A percentile compares a stretch with the other conserved stretches of the same genome.
Evolutionary conservation across 805 yeast species (phyloP).

Genomic region (Sungouiella blattae): DNA sequence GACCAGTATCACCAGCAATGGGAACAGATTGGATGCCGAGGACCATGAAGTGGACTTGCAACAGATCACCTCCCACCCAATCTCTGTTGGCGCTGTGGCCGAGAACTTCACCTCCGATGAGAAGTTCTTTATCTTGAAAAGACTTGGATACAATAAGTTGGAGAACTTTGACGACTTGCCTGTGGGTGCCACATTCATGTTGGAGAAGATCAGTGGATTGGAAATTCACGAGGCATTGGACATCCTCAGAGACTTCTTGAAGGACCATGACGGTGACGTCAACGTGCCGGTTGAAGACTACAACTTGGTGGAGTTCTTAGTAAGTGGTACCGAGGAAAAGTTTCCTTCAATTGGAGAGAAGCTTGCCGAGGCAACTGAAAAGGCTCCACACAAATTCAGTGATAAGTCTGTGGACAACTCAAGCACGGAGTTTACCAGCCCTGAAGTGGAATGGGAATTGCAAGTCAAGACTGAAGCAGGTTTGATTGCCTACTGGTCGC

Average conservation of each 20-base stretch:
- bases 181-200: constrained; percentile 32
- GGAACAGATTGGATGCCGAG: constrained; percentile 2
- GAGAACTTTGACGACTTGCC: constrained; percentile 31
- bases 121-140: constrained; percentile 25
- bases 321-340: constrained; percentile 14
- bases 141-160: constrained; percentile 24
- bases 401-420: no score
- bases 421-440: no score
- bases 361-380: not conserved
- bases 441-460: constrained; percentile 22
- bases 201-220: constrained; percentile 35
- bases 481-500: constrained; percentile 36
- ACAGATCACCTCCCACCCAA: constrained; percentile 22
- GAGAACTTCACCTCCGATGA: constrained; percentile 22
- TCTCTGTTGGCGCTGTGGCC: constrained; percentile 27
- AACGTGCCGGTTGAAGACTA: constrained; percentile 41
- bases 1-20: constrained; percentile 2
- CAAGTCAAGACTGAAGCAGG: constrained; percentile 37
- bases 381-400: no score
- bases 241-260: constrained; percentile 37
- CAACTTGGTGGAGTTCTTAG: constrained; percentile 24
- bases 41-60: constrained; percentile 12
- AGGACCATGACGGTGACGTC: constrained; percentile 45
- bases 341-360: not conserved
- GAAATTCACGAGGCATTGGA: constrained; percentile 36